These are phyloP conservation scores for Candida sphagnicola DNA, from an alignment of 805 yeast species.

Conservation along the genomic window DNA sequence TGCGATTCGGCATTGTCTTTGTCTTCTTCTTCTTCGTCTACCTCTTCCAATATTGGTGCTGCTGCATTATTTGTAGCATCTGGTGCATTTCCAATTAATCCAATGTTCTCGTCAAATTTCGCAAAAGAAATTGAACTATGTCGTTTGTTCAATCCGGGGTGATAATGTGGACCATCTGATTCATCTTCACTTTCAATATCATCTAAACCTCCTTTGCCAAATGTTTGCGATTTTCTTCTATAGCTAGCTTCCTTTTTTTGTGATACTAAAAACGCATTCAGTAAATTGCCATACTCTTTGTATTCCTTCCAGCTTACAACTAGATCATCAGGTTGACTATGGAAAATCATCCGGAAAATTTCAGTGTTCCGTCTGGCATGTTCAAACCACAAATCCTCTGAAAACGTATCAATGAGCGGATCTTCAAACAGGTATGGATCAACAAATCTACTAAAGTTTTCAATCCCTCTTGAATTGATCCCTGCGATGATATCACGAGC, in stretches of 20 bases:
- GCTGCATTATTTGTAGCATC: constrained; percentile 9
- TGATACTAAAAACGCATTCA: constrained; percentile 49
- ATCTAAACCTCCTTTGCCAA: constrained; percentile 2
- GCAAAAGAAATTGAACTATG: constrained; percentile 23
- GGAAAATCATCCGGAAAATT: constrained; percentile 79
- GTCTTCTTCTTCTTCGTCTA: background rate
- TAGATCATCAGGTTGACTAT: constrained; percentile 90
- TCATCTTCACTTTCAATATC: constrained; percentile 9
- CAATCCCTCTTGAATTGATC: constrained; percentile 34
- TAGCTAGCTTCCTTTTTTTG: constrained; percentile 33
- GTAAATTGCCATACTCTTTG: constrained; percentile 60
- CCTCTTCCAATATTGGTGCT: background rate
- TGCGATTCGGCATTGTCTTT: constrained; percentile 1
- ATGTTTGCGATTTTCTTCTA: constrained; percentile 16
- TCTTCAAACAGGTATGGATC: constrained; percentile 90
- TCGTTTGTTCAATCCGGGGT: constrained; percentile 5
- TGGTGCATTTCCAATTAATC: constrained; percentile 34
- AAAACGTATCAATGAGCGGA: constrained; percentile 78
- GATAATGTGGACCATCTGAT: constrained; percentile 6
- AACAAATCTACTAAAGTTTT: constrained; percentile 45
- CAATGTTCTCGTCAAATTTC: constrained; percentile 27
- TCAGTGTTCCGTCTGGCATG: constrained; percentile 81
- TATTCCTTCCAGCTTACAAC: constrained; percentile 91
- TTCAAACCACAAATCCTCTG: constrained; percentile 80
- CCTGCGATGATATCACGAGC: constrained; percentile 36